Conservation (phyloP, 768 basidiomycete species). For the Trametes cinnabarina region DNA sequence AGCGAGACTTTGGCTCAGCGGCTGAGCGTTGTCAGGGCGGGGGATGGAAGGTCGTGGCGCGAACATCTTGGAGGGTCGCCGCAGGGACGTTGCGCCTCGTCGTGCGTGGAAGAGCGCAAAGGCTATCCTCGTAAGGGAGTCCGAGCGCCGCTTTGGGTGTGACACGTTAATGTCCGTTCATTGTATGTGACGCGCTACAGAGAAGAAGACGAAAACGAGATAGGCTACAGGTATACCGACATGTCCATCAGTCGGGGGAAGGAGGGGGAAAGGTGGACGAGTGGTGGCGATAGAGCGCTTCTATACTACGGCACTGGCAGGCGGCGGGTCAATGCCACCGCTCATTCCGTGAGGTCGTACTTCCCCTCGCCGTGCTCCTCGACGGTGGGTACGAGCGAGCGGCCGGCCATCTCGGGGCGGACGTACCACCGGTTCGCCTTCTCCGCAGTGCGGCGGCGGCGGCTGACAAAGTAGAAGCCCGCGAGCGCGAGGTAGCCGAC, state of each 20-base stretch:
- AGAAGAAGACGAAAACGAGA: neutral
- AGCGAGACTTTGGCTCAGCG: neutral
- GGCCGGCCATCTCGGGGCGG: slow-evolving; percentile 23
- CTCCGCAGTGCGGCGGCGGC: slow-evolving; percentile 4
- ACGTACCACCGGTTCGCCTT: slow-evolving; percentile 19
- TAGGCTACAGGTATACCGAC: slow-evolving; percentile 7
- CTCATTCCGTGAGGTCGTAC: slow-evolving; percentile 13
- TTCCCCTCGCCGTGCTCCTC: slow-evolving; percentile 14
- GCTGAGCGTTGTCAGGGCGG: neutral
- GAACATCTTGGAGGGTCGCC: neutral
- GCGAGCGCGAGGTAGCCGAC: slow-evolving; percentile 24
- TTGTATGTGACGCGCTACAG: slow-evolving; percentile 4
- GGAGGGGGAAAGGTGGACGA: neutral
- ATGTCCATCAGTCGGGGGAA: neutral
- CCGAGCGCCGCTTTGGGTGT: neutral
- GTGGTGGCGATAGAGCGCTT: no score
- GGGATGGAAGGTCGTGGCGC: neutral
- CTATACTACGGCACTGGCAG: neutral
- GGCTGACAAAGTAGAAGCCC: slow-evolving; percentile 17
- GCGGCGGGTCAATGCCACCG: neutral
- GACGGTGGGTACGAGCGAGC: slow-evolving; percentile 18
- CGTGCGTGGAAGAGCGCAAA: neutral
- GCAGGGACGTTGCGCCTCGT: neutral
- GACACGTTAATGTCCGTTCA: neutral
- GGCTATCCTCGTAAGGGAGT: neutral